Evolutionary conservation across 441 rosid species (phyloP), one percentile per base, ranked within the genome.

Genomic region (Syzygium syzygioides): DNA sequence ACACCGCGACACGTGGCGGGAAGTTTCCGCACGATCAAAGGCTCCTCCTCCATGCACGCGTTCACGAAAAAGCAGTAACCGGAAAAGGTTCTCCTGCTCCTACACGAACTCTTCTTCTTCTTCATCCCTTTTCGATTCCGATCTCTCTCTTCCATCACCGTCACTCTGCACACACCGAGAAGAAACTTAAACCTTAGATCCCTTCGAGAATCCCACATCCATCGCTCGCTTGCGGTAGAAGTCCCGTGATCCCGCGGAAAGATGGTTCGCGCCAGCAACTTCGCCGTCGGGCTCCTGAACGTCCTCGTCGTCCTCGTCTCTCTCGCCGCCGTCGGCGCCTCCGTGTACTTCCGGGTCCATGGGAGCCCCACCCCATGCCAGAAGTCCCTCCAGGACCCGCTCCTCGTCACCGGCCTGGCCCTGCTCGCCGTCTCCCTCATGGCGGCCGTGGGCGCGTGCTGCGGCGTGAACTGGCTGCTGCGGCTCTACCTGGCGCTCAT

Each of bases 401-500:
- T 95, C 14, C 89, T 93, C n/a, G 54, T 93, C 66, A 86, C 89
- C 3, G 97, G 97, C 8, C 26, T 59, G 17, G 85, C 90, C 84
- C 59, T 94, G 34, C 54, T 90, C 32, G 54, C 88, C 25, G 91
- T 95, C 34, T 94, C 97, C 17, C 28, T 92, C 9, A 60, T 94
- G 80, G 97, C 97, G n/a, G 85, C 94, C 30, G 54, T 93, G 25
- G 97, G 96, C 14, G 87, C 93, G 12, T 93, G 89, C n/a, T 92
- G 90, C 55, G 86, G 89, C 62, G 57, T 87, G 86, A 92, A 91
- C 79, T 32, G 89, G 45, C 53, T 95, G 85, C 90, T 95, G 55
- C 87, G 91, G 17, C 15, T 96, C 20, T 96, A 96, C 85, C 88
- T 93, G 14, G 45, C 91, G 15, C 86, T 95, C 62, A 85, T 93